Conservation (phyloP, 139 green algal species). For the Tetraselmis striata region DNA sequence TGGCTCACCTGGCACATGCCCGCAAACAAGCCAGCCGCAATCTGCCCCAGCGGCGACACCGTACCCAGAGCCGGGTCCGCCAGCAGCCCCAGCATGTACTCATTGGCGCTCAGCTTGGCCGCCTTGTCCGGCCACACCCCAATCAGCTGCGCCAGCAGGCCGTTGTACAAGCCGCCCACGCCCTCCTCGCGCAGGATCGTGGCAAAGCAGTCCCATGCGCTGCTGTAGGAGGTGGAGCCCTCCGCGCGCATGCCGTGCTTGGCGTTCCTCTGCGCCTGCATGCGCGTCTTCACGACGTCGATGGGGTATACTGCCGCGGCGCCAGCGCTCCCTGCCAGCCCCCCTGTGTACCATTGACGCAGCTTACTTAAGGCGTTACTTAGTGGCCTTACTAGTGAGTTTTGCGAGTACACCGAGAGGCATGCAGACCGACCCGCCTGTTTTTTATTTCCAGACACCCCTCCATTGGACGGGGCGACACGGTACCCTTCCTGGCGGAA, state of each 20-base stretch:
- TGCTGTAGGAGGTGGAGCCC: not conserved
- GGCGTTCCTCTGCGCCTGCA: constrained; percentile 19
- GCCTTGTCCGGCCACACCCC: not conserved
- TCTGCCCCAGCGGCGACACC: not conserved
- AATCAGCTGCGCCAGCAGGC: not conserved
- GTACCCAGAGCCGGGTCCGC: not conserved
- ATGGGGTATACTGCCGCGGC: constrained; percentile 24
- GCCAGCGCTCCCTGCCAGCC: constrained; percentile 16
- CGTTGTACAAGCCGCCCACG: not conserved
- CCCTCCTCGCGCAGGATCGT: not conserved
- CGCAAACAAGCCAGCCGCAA: not conserved
- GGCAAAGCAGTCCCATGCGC: not conserved
- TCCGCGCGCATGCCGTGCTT: not conserved
- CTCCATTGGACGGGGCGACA: too few species aligned
- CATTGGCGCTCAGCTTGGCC: not conserved
- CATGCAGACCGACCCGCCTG: too few species aligned
- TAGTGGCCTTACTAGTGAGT: too few species aligned
- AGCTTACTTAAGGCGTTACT: too few species aligned
- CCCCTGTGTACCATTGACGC: not conserved
- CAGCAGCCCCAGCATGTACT: not conserved
- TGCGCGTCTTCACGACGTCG: constrained; percentile 29
- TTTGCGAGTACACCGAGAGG: too few species aligned
- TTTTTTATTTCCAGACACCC: too few species aligned
- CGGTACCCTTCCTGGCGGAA: too few species aligned
- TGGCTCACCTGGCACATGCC: not conserved